These are phyloP conservation scores for Leishmania mexicana DNA, from an alignment of 208 protist species.

Conservation along the genomic window DNA sequence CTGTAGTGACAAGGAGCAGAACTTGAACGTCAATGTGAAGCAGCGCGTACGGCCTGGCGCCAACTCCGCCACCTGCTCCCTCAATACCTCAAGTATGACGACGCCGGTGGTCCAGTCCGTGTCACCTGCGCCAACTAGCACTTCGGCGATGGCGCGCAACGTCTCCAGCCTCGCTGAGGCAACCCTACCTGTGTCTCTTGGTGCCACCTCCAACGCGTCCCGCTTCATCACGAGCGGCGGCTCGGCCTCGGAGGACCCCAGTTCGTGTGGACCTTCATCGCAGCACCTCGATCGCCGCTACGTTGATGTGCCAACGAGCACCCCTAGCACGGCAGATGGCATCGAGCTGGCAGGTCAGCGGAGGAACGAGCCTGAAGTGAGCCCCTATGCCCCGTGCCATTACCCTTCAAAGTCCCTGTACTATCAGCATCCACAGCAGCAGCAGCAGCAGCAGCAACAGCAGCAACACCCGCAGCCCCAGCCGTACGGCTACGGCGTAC, in stretches of 20 bases:
- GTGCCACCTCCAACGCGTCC: background rate
- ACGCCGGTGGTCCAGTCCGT: slow-evolving; percentile 16
- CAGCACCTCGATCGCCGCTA: background rate
- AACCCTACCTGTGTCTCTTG: background rate
- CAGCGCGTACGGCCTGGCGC: slow-evolving; percentile 29
- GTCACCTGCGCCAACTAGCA: background rate
- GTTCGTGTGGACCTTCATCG: background rate
- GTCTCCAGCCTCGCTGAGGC: background rate
- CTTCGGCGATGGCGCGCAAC: background rate
- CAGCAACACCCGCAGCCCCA: slow-evolving; percentile 16
- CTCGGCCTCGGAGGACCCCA: slow-evolving; percentile 9
- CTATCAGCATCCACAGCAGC: slow-evolving; percentile 10
- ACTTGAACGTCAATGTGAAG: slow-evolving; percentile 43
- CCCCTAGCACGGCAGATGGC: background rate
- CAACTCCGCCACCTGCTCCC: slow-evolving; percentile 24
- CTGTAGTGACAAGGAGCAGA: slow-evolving; percentile 18
- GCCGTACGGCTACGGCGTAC: background rate
- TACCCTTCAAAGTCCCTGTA: slow-evolving; percentile 1
- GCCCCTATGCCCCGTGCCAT: background rate
- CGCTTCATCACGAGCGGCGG: background rate
- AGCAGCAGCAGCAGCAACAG: slow-evolving; percentile 13
- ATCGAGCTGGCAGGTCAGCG: background rate
- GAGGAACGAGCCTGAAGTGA: background rate
- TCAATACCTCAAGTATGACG: slow-evolving; percentile 19
- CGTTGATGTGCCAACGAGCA: background rate